phyloP scores from a whole-genome alignment of 2,329 filamentous ascomycete genomes.

The Trichoderma sp. region DNA sequence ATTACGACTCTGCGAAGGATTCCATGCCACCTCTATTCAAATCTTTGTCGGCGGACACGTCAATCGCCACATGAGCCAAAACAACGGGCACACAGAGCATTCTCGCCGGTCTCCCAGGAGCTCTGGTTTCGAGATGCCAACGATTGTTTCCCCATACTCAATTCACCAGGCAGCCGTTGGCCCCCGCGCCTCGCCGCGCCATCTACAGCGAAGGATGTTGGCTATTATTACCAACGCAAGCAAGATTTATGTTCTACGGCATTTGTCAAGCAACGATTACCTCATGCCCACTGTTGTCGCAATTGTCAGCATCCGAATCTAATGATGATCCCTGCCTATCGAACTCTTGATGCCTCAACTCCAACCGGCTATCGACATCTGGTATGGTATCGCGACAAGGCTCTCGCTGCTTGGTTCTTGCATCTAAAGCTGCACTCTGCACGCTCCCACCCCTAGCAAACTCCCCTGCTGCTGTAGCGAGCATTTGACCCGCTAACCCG shows the following conservation, averaged over 20 bases:
- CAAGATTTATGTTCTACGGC: background rate
- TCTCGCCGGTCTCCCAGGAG: background rate
- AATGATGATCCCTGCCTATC: constrained; percentile 1
- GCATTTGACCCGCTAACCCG: constrained; percentile 18
- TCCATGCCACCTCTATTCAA: background rate
- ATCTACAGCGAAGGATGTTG: background rate
- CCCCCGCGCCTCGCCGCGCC: constrained; percentile 15
- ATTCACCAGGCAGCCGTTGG: constrained; percentile 14
- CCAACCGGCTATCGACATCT: constrained; percentile 1
- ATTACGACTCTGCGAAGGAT: constrained; percentile 8
- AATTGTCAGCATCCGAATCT: constrained; percentile 13
- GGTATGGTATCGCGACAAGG: background rate
- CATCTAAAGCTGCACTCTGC: constrained; percentile 4
- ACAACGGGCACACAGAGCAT: background rate
- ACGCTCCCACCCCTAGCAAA: background rate
- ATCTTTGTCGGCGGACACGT: background rate
- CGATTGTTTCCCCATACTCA: background rate
- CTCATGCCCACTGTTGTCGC: background rate
- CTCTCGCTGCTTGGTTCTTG: background rate
- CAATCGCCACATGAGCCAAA: constrained; percentile 2
- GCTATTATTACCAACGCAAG: background rate
- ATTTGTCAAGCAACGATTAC: constrained; percentile 15
- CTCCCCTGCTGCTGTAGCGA: constrained; percentile 3
- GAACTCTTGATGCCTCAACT: background rate
- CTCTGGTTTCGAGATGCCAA: constrained; percentile 5